Evolutionary conservation across 495 filamentous ascomycete genomes (phyloP).

Genomic region (Podospora pseudoanserina): DNA sequence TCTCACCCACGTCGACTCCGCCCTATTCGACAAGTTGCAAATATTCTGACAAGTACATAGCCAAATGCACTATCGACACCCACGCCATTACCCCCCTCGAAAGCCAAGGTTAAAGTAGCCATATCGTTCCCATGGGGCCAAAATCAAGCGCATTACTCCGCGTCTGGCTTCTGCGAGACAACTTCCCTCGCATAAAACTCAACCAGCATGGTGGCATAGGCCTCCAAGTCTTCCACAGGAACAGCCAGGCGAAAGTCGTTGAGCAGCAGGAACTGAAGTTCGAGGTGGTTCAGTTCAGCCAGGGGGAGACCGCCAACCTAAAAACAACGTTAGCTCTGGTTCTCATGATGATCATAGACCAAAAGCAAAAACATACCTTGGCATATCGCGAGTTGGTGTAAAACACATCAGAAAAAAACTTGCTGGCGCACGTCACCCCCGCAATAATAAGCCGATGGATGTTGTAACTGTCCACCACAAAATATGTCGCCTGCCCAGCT

Average conservation of each 20-base stretch:
- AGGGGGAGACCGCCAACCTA: conserved; percentile 96
- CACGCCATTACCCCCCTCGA: too few species aligned
- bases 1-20: too few species aligned
- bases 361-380: conserved; percentile 61
- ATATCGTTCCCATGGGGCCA: background rate
- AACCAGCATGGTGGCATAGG: conserved; percentile 97
- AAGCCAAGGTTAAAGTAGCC: background rate
- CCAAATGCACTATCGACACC: too few species aligned
- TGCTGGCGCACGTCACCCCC: conserved; percentile 96
- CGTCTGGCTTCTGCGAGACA: conserved; percentile 50
- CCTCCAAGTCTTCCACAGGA: conserved; percentile 91
- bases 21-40: too few species aligned
- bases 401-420: conserved; percentile 99
- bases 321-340: background rate
- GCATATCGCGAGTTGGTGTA: conserved; percentile 99
- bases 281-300: conserved; percentile 93
- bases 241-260: conserved; percentile 97
- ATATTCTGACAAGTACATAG: too few species aligned
- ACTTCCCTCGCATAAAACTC: conserved; percentile 97
- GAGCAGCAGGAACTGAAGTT: conserved; percentile 91
- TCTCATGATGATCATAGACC: background rate
- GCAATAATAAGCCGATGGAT: conserved; percentile 97
- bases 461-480: conserved; percentile 98
- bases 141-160: background rate
- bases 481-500: conserved; percentile 55